Evolutionary conservation across 1,139 yeast genomes (phyloP).

Genomic region (Debaryomyces robertsiae): DNA sequence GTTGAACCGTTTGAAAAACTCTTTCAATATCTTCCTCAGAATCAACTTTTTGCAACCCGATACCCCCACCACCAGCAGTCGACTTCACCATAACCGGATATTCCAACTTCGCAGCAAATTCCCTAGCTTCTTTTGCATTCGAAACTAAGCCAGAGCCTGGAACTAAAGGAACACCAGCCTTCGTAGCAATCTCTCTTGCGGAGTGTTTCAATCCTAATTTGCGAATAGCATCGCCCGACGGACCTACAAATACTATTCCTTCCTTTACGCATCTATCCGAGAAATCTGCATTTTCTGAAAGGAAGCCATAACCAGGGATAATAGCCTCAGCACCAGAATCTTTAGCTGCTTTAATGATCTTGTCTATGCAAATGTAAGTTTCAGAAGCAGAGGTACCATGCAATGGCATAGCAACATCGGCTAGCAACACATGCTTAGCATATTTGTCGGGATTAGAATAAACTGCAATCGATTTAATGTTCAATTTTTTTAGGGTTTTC

Average conservation of each 20-base stretch:
- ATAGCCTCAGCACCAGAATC: conserved; percentile 85
- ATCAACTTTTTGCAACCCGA: conserved; percentile 92
- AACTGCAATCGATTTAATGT: conserved; percentile 79
- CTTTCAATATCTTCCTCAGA: conserved; percentile 74
- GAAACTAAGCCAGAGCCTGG: conserved; percentile 89
- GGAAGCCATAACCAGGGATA: conserved; percentile 95
- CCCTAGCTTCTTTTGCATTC: conserved; percentile 70
- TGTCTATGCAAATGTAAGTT: conserved; percentile 82
- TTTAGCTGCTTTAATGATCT: conserved; percentile 83
- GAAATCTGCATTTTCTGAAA: conserved; percentile 95
- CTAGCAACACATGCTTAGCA: conserved; percentile 79
- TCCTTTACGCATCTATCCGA: conserved; percentile 82
- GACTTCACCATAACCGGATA: conserved; percentile 96
- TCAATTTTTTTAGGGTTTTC: conserved; percentile 77
- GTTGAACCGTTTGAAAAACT: conserved; percentile 87
- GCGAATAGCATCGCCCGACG: conserved; percentile 90
- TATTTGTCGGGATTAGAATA: conserved; percentile 90
- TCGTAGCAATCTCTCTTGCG: conserved; percentile 88
- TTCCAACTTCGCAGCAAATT: conserved; percentile 73
- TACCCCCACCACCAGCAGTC: conserved; percentile 99
- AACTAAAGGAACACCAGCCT: conserved; percentile 89
- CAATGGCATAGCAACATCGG: conserved; percentile 80
- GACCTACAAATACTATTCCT: conserved; percentile 92
- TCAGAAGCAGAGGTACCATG: conserved; percentile 86
- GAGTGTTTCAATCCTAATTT: conserved; percentile 92